These are phyloP conservation scores for Brassica incana DNA, from an alignment of 345 rosid species.

Conservation along the genomic window DNA sequence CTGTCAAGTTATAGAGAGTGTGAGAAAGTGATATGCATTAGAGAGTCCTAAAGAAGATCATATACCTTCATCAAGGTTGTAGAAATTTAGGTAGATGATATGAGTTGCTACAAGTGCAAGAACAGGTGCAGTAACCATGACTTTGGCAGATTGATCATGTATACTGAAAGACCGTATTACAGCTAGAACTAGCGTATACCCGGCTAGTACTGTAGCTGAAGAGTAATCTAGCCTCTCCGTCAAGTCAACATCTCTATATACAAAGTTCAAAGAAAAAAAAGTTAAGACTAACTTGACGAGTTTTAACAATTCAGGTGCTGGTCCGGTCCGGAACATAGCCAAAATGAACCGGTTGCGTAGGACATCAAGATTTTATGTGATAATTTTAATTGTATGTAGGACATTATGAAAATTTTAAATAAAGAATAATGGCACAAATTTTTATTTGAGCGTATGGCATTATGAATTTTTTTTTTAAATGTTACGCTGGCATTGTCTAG, in stretches of 20 bases:
- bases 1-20: slow-evolving; percentile 36
- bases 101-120: slow-evolving; percentile 79
- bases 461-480: neutral
- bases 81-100: slow-evolving; percentile 78
- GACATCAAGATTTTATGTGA: neutral
- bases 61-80: slow-evolving; percentile 76
- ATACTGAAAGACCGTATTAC: slow-evolving; percentile 65
- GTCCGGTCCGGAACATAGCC: neutral
- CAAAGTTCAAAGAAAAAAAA: slow-evolving; percentile 14
- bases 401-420: neutral
- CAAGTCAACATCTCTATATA: slow-evolving; percentile 71
- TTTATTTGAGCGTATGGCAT: neutral
- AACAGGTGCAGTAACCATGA: slow-evolving; percentile 85
- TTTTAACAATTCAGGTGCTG: neutral
- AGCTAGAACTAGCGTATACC: slow-evolving; percentile 67
- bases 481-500: neutral
- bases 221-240: slow-evolving; percentile 81
- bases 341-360: neutral
- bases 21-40: neutral
- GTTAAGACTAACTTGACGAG: neutral
- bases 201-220: slow-evolving; percentile 71
- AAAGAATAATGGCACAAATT: neutral
- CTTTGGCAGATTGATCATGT: slow-evolving; percentile 72
- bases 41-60: neutral
- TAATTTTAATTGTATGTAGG: neutral